Evolutionary conservation across 2,329 filamentous ascomycete species (phyloP).

Genomic region (Hymenoscyphus fraxineus): DNA sequence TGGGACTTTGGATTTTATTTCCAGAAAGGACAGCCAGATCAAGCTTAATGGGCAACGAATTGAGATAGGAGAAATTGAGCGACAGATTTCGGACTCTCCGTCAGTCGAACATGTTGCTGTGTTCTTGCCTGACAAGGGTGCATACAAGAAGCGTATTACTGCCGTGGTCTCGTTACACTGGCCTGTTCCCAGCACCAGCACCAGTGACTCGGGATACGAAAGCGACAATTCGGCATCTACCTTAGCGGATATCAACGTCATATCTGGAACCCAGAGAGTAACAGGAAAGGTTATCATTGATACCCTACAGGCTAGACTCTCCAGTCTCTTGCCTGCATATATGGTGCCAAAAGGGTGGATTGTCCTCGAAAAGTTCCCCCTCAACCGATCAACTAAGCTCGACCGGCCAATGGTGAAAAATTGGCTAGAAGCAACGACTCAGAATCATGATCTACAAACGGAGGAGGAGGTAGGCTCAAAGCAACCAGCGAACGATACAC

Average conservation of each 20-base stretch:
- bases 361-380: constrained; percentile 6
- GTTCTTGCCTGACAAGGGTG: background rate
- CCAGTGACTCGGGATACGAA: no score
- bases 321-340: constrained; percentile 13
- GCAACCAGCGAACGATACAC: no score
- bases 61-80: constrained; percentile 72
- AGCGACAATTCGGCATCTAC: no score
- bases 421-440: no score
- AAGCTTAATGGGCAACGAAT: constrained; percentile 80
- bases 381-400: constrained; percentile 10
- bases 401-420: constrained; percentile 4
- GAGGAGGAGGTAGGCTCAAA: no score
- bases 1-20: constrained; percentile 49
- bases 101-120: background rate
- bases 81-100: constrained; percentile 34
- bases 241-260: no score
- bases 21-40: constrained; percentile 67
- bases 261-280: no score
- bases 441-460: no score
- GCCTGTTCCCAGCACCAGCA: no score
- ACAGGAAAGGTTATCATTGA: no score
- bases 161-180: no score
- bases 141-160: background rate
- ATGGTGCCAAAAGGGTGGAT: constrained; percentile 18
- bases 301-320: background rate